phyloP scores from a whole-genome alignment of 495 filamentous ascomycete genomes.

The Lentithecium fluviatile region DNA sequence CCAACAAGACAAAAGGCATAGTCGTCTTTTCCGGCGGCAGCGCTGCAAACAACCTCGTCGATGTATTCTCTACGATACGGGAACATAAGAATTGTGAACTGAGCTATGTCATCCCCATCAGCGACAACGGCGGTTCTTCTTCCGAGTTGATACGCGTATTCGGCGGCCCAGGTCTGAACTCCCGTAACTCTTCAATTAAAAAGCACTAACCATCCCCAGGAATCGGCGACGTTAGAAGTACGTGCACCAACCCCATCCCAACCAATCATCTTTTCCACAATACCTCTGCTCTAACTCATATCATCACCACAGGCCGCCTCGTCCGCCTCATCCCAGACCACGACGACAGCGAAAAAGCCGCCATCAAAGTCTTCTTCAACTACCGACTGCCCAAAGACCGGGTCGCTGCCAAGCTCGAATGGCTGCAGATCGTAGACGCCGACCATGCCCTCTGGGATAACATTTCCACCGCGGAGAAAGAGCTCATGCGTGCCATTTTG shows the following conservation, averaged over 20 bases:
- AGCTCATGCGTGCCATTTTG: constrained; percentile 87
- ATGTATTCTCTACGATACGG: constrained; percentile 78
- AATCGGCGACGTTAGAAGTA: constrained; percentile 89
- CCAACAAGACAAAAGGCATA: constrained; percentile 52
- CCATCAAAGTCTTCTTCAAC: constrained; percentile 81
- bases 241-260: constrained; percentile 31
- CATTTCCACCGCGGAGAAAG: constrained; percentile 80
- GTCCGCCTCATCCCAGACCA: constrained; percentile 80
- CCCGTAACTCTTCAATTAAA: neutral
- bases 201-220: constrained; percentile 40
- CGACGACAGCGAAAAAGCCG: constrained; percentile 60
- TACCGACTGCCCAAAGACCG: constrained; percentile 67
- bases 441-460: constrained; percentile 69
- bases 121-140: constrained; percentile 90
- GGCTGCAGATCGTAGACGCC: constrained; percentile 86
- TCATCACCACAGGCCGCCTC: constrained; percentile 61
- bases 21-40: constrained; percentile 87
- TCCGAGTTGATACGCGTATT: constrained; percentile 91
- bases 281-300: neutral
- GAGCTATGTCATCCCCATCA: constrained; percentile 77
- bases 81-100: constrained; percentile 60
- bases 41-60: constrained; percentile 89
- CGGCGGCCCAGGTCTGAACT: constrained; percentile 67
- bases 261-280: neutral
- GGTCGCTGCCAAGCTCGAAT: constrained; percentile 61